Evolutionary conservation across 106 monocot species (phyloP).

Genomic region (Narthecium ossifragum): DNA sequence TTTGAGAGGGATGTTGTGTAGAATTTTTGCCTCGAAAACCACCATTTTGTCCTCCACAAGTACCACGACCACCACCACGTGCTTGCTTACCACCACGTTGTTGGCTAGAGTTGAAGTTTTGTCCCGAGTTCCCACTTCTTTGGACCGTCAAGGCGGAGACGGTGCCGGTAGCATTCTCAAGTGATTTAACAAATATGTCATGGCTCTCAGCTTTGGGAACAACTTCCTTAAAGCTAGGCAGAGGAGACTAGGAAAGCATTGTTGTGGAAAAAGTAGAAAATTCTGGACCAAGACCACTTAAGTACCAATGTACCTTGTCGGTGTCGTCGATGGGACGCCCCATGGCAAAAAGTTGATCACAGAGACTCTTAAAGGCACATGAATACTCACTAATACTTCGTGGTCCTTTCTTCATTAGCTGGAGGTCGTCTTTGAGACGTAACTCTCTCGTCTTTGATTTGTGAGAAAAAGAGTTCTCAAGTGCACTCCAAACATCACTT

Average conservation of each 20-base stretch:
- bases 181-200: background rate
- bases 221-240: slow-evolving; percentile 1
- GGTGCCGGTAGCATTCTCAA: no score
- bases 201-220: background rate
- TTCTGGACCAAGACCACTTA: background rate
- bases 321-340: background rate
- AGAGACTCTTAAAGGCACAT: background rate
- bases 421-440: slow-evolving; percentile 1
- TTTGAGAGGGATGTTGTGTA: no score
- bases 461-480: background rate
- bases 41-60: no score
- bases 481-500: no score
- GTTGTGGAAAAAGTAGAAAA: slow-evolving; percentile 1
- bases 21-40: no score
- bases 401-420: background rate
- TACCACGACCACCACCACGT: no score
- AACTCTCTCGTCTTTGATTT: slow-evolving; percentile 1
- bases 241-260: background rate
- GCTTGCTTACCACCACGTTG: no score
- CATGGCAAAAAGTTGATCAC: background rate
- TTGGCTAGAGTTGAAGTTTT: no score
- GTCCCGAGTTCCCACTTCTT: no score
- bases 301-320: slow-evolving; percentile 4
- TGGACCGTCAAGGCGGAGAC: no score
- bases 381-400: slow-evolving; percentile 7